Evolutionary conservation across 192 early-diverging fungal genomes (phyloP), one percentile per base, ranked within the genome.

Genomic region (Dissophora ornata): DNA sequence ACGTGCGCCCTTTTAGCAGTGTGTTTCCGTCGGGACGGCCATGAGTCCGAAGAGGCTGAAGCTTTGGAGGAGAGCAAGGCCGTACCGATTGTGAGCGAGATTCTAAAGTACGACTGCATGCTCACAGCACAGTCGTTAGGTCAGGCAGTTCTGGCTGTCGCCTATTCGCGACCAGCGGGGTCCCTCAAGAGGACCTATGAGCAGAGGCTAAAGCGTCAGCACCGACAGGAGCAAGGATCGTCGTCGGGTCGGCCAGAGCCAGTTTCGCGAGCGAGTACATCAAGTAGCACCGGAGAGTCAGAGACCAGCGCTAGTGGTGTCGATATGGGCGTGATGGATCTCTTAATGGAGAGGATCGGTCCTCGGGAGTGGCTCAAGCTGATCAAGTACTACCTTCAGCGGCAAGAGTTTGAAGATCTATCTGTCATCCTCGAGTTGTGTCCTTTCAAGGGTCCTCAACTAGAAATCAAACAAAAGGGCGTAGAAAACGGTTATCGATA

Each of bases 361-460:
- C 73, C 73, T 8, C 40, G 73, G n/a, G 73, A 77, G 45, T 77
- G 73, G 73, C 53, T 77, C 18, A 77, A 77, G 40, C 24, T 77
- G 26, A 77, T 77, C 4, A 77, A 77, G 26, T 67, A 46, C 22
- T 77, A 67, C 26, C 32, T 77, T 16, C 73, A 77, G 38, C 59
- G 73, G 0, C 73, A 58, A 36, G 73, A 60, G 32, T 77, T 77
- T 62, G 73, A 77, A 2, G 73, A 77, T 19, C 24, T 77, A 6
- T 36, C 56, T 1, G 42, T 77, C 2, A 44, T 77, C 2, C 41
- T 77, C 16, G 64, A 77, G 19, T 45, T 54, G 13, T 77, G 73
- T 45, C 73, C 73, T 6, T 77, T 77, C 52, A 67, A 67, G 12
- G 65, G 73, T 12, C 30, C 57, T 9, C 73, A 77, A 21, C 30